These are phyloP conservation scores for Mycena sp. DNA, from an alignment of 1,284 basidiomycete species.

Conservation along the genomic window DNA sequence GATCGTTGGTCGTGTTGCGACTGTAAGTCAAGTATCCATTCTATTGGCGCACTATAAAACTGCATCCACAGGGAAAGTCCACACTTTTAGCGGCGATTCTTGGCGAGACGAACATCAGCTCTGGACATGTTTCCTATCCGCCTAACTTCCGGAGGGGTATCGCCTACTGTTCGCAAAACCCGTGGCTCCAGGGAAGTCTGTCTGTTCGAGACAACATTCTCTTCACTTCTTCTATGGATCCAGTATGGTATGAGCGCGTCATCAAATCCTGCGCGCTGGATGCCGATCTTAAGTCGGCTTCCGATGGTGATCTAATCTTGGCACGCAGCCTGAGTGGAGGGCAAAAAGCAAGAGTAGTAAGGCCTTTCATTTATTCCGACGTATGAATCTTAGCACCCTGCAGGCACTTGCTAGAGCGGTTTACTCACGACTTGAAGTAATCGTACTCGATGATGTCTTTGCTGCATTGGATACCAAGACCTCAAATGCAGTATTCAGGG, in stretches of 20 bases:
- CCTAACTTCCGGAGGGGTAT: constrained; percentile 1
- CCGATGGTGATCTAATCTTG: neutral
- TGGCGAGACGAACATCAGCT: constrained; percentile 5
- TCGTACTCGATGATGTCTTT: constrained; percentile 10
- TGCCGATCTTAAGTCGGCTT: neutral
- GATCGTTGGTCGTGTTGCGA: constrained; percentile 15
- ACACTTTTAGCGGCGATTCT: constrained; percentile 7
- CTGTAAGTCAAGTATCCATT: neutral
- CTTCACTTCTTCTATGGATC: constrained; percentile 7
- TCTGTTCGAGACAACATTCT: constrained; percentile 11
- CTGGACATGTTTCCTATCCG: constrained; percentile 2
- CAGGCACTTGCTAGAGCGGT: constrained; percentile 19
- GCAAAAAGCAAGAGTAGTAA: constrained; percentile 14
- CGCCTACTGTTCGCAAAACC: constrained; percentile 13
- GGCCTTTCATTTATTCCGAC: neutral
- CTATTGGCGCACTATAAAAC: neutral
- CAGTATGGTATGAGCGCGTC: constrained; percentile 1
- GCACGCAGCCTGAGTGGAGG: constrained; percentile 13
- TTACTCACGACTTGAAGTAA: constrained; percentile 3
- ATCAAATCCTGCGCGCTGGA: constrained; percentile 6
- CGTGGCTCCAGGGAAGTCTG: constrained; percentile 15
- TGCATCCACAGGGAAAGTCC: constrained; percentile 5
- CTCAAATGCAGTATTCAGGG: neutral
- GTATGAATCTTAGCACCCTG: neutral
- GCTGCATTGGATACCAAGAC: constrained; percentile 13